Evolutionary conservation across 1,139 yeast genomes (phyloP), one percentile per base, ranked within the genome.

Genomic region (Diutina ranongensis): DNA sequence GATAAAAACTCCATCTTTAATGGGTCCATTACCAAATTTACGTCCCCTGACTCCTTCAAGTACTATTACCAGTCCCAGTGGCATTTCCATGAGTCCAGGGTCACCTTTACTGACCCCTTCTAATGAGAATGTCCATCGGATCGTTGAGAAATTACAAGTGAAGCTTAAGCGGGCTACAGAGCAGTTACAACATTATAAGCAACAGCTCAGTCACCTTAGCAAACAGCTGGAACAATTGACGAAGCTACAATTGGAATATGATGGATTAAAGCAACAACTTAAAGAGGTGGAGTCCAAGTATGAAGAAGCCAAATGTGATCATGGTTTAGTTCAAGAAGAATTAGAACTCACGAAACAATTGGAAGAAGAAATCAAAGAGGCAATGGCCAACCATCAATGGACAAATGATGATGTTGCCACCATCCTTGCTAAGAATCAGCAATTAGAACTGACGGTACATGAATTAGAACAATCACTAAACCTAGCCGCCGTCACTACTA

Each of bases 281-380:
- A 55, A 57, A 2, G 56, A 55, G 2, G 53, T 78, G 20, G 62
- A 63, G 31, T 49, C 45, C 8, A 65, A 68, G 44, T 66, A 72
- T 48, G 65, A 65, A 15, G 63, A 61, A 8, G 55, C 76, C 44
- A 57, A 58, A 32, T 53, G 62, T 1, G 80, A 78, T 45, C 60
- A 67, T 40, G 67, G 61, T 18, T 52, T 67, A 4, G 57, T 75
- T 2, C 63, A 65, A 45, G 79, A 77, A 51, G 82, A 78, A 50
- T 53, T 70, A 44, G 70, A 67, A 15, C 49, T 74, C 36, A 63
- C 65, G 50, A 59, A 61, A 47, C 71, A 72, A 46, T 56, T 71
- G 8, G 74, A 70, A 44, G 53, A 57, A 7, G 72, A 68, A 28
- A 57, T 72, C 4, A 52, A 52, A 10, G 48, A 55, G 2, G 61